Evolutionary conservation across 2,329 filamentous ascomycete species (phyloP).

Genomic region (Colletotrichum sp.): DNA sequence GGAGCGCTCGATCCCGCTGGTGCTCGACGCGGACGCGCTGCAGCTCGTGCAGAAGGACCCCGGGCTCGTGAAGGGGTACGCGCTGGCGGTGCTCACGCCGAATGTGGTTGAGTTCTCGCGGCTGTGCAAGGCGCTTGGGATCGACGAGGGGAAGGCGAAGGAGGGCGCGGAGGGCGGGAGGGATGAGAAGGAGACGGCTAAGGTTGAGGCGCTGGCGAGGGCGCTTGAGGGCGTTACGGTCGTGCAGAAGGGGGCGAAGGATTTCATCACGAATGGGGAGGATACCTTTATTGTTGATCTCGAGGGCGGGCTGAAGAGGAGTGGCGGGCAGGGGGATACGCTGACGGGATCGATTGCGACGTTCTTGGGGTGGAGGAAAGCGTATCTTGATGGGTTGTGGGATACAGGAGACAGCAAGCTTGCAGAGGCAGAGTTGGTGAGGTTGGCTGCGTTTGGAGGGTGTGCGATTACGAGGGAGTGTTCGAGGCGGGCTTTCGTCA

Average conservation of each 20-base stretch:
- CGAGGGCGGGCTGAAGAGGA: constrained; percentile 84
- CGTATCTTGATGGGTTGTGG: constrained; percentile 87
- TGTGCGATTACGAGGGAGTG: constrained; percentile 89
- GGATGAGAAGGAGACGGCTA: constrained; percentile 37
- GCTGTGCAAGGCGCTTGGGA: constrained; percentile 75
- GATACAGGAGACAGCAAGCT: constrained; percentile 5
- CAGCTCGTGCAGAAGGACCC: constrained; percentile 78
- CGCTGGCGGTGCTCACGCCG: constrained; percentile 86
- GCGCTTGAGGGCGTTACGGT: constrained; percentile 88
- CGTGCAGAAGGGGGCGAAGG: constrained; percentile 84
- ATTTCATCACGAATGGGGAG: constrained; percentile 83
- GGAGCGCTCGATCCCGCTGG: constrained; percentile 74
- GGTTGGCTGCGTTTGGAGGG: constrained; percentile 85
- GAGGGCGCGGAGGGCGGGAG: constrained; percentile 28
- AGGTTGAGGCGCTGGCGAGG: constrained; percentile 71
- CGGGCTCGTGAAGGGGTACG: constrained; percentile 79
- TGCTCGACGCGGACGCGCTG: constrained; percentile 91
- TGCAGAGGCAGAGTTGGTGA: constrained; percentile 68
- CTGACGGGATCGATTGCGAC: constrained; percentile 90
- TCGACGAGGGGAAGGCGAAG: constrained; percentile 58
- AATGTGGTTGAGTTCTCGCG: constrained; percentile 93
- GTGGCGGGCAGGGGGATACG: constrained; percentile 94
- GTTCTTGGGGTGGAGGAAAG: constrained; percentile 84
- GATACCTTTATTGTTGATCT: constrained; percentile 79
- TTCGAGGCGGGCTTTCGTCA: constrained; percentile 83